These are phyloP conservation scores for Saitozyma sp. DNA, from an alignment of 768 basidiomycete genomes.

Conservation along the genomic window DNA sequence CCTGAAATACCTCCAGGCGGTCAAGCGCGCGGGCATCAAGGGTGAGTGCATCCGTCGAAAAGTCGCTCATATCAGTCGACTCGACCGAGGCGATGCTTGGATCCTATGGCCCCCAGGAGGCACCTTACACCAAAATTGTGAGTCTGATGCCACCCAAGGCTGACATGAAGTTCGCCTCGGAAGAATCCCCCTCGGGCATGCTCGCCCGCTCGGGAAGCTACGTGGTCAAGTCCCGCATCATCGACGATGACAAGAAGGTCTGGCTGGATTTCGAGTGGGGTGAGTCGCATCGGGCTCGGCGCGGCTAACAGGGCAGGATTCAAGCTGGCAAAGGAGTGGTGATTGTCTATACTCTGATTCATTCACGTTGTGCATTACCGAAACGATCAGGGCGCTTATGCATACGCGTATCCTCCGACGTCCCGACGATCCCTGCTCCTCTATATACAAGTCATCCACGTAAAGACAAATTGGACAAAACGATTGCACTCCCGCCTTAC, in stretches of 20 bases:
- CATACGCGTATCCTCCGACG: no score
- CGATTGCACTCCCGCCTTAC: no score
- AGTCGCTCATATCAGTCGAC: slow-evolving; percentile 63
- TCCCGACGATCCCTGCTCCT: no score
- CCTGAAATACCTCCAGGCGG: slow-evolving; percentile 73
- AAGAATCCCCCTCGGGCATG: slow-evolving; percentile 67
- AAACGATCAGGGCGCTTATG: no score
- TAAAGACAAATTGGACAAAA: no score
- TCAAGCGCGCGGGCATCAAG: slow-evolving; percentile 73
- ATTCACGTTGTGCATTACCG: no score
- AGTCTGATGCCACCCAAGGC: slow-evolving; percentile 58
- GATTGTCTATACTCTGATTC: slow-evolving; percentile 14
- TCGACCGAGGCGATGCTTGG: slow-evolving; percentile 77
- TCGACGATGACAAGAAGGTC: slow-evolving; percentile 81
- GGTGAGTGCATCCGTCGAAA: slow-evolving; percentile 56
- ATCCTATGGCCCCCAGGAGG: slow-evolving; percentile 77
- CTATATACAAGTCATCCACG: no score
- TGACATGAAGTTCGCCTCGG: slow-evolving; percentile 46
- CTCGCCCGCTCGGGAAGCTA: slow-evolving; percentile 80
- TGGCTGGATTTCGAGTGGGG: slow-evolving; percentile 80
- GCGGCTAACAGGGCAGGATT: slow-evolving; percentile 55
- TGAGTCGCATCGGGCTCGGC: slow-evolving; percentile 20
- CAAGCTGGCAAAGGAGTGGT: slow-evolving; percentile 93
- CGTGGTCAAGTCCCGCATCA: slow-evolving; percentile 73
- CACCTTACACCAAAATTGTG: slow-evolving; percentile 64